Evolutionary conservation across 176 grass and related monocot species (phyloP).

Genomic region (Saccharum spontaneum): DNA sequence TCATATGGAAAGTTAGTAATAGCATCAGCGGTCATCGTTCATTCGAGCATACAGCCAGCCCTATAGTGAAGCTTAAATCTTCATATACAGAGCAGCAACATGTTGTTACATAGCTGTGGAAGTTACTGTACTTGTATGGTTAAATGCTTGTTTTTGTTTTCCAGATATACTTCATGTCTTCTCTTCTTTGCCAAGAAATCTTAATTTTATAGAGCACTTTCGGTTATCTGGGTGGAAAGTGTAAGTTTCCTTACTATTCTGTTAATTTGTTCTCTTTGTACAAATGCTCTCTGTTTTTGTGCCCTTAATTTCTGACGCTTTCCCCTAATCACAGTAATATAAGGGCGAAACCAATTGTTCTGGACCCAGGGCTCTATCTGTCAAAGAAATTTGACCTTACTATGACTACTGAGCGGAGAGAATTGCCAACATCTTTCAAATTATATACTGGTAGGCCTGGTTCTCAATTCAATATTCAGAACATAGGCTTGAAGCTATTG

Average conservation of each 20-base stretch:
- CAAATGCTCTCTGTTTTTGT: background rate
- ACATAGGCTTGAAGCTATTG: background rate
- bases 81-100: background rate
- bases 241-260: slow-evolving; percentile 48
- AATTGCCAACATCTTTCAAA: slow-evolving; percentile 91
- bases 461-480: slow-evolving; percentile 24
- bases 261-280: background rate
- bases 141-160: slow-evolving; percentile 22
- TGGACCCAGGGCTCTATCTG: slow-evolving; percentile 92
- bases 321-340: slow-evolving; percentile 50
- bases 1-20: background rate
- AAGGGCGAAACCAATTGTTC: slow-evolving; percentile 79
- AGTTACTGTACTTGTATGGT: background rate
- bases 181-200: slow-evolving; percentile 87
- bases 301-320: slow-evolving; percentile 6
- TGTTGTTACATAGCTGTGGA: background rate
- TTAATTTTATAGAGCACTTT: slow-evolving; percentile 98
- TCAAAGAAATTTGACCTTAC: slow-evolving; percentile 93
- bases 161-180: slow-evolving; percentile 99
- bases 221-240: slow-evolving; percentile 91
- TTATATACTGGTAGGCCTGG: slow-evolving; percentile 74
- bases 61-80: background rate
- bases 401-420: slow-evolving; percentile 64
- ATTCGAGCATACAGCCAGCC: background rate
- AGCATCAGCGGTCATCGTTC: background rate